Evolutionary conservation across 2,329 filamentous ascomycete genomes (phyloP).

Genomic region (Epicoccum sorghinum): DNA sequence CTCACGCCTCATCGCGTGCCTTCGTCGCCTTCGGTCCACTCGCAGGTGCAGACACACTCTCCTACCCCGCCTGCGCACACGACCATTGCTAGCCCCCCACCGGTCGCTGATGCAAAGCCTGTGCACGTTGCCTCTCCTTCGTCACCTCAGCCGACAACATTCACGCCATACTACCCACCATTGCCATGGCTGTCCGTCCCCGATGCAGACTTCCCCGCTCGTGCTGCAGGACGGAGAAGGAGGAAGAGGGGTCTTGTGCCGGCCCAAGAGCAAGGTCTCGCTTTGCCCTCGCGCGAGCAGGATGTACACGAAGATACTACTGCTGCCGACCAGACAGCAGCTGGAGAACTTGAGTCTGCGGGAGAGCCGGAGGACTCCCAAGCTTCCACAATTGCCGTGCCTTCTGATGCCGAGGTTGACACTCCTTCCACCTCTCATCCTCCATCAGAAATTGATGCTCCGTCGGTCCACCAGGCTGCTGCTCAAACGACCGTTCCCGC

Average conservation of each 20-base stretch:
- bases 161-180: conserved; percentile 57
- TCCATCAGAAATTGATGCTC: conserved; percentile 62
- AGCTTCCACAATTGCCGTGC: conserved; percentile 52
- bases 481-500: conserved; percentile 40
- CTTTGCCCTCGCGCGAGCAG: conserved; percentile 59
- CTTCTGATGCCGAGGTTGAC: conserved; percentile 57
- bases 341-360: conserved; percentile 49
- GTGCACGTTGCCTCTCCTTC: conserved; percentile 19
- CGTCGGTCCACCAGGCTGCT: conserved; percentile 59
- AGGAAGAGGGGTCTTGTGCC: conserved; percentile 50
- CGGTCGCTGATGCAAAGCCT: conserved; percentile 25
- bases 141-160: conserved; percentile 31
- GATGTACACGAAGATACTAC: conserved; percentile 21
- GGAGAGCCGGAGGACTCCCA: conserved; percentile 49
- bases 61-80: conserved; percentile 41
- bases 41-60: conserved; percentile 41
- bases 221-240: conserved; percentile 54
- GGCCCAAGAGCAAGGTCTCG: conserved; percentile 49
- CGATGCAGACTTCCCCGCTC: conserved; percentile 60
- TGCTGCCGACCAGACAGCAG: conserved; percentile 20
- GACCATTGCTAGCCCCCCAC: conserved; percentile 1
- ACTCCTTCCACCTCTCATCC: conserved; percentile 65
- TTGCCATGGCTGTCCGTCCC: conserved; percentile 67
- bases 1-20: conserved; percentile 40
- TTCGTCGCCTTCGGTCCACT: conserved; percentile 45